phyloP scores from a whole-genome alignment of 371 early-diverging fungal species.

The Encephalitozoon cuniculi region DNA sequence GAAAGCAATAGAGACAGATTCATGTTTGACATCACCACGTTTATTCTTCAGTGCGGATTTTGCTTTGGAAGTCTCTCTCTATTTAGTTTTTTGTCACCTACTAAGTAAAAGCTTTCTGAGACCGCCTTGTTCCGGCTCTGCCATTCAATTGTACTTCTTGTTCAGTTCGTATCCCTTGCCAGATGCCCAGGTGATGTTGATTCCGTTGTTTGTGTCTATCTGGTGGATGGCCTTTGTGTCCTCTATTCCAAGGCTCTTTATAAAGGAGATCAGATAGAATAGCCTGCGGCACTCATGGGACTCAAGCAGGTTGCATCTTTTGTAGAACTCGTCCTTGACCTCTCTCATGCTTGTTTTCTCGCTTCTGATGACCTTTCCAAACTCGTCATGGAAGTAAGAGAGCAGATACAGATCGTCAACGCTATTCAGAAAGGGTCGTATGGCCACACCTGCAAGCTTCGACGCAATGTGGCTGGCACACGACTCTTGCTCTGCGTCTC shows the following conservation, averaged over 20 bases:
- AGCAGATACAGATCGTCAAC: constrained; percentile 19
- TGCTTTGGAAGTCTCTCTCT: neutral
- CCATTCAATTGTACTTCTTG: neutral
- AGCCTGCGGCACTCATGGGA: neutral
- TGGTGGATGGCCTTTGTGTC: neutral
- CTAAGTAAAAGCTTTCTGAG: neutral
- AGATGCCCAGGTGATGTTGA: neutral
- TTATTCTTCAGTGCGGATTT: neutral
- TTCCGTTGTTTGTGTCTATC: constrained; percentile 6
- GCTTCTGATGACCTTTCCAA: neutral
- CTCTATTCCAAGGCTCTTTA: neutral
- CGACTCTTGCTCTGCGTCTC: neutral
- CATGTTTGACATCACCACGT: neutral
- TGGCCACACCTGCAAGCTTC: neutral
- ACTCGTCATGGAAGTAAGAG: constrained; percentile 32
- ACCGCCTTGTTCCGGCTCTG: neutral
- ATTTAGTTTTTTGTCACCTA: neutral
- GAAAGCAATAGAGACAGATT: neutral
- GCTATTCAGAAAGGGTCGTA: neutral
- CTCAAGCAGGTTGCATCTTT: neutral
- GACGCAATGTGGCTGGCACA: neutral
- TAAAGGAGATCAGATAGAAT: constrained; percentile 11
- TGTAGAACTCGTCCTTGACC: neutral
- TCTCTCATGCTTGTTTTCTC: constrained; percentile 1
- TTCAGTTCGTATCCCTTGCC: neutral